Conservation (phyloP, 192 early-diverging fungal genomes). For the Thamnidium elegans region DNA sequence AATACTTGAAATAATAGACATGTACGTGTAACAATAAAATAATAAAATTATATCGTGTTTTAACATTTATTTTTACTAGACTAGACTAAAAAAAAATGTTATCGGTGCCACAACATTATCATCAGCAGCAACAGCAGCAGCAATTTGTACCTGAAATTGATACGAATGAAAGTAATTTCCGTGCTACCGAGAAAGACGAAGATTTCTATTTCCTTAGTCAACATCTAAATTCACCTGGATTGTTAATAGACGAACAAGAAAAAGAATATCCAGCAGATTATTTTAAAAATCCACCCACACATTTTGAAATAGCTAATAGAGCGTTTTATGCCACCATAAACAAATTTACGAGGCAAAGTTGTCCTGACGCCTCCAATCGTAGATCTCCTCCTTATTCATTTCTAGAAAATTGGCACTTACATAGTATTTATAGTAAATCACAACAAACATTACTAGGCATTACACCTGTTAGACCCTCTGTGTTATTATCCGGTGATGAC, state of each 20-base stretch:
- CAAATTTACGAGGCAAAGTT: slow-evolving; percentile 24
- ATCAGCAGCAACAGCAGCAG: no score
- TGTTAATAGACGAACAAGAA: neutral
- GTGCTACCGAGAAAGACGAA: slow-evolving; percentile 6
- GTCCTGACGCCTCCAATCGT: neutral
- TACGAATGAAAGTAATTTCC: no score
- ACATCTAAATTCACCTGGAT: slow-evolving; percentile 19
- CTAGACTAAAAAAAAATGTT: no score
- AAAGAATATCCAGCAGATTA: no score
- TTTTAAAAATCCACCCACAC: no score
- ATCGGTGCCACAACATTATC: no score
- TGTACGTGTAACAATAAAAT: no score
- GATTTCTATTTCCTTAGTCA: slow-evolving; percentile 20
- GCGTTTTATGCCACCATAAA: slow-evolving; percentile 30
- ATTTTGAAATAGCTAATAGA: slow-evolving; percentile 25
- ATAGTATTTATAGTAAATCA: slow-evolving; percentile 38
- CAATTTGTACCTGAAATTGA: no score
- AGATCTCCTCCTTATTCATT: slow-evolving; percentile 27
- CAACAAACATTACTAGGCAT: slow-evolving; percentile 30
- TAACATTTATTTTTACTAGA: no score
- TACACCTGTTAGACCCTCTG: slow-evolving; percentile 14
- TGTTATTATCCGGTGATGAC: slow-evolving; percentile 30
- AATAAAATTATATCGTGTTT: no score
- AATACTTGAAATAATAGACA: no score
- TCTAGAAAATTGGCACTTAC: slow-evolving; percentile 29